These are phyloP conservation scores for Solanum pennellii DNA, from an alignment of 257 asterid species.

Conservation along the genomic window DNA sequence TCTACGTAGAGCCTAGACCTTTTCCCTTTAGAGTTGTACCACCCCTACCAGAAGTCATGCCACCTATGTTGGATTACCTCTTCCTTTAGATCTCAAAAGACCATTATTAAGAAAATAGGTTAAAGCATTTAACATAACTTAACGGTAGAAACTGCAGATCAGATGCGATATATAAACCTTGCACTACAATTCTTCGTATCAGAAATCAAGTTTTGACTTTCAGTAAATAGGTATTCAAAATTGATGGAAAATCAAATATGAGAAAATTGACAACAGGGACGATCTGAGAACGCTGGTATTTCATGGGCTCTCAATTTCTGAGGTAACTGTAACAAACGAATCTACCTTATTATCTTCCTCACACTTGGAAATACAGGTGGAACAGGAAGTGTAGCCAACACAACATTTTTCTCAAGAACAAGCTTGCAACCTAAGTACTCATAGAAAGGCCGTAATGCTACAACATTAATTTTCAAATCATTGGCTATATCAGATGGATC, in stretches of 20 bases:
- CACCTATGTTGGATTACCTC: no score
- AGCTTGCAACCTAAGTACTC: constrained; percentile 72
- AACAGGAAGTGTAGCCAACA: constrained; percentile 52
- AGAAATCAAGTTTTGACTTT: not conserved
- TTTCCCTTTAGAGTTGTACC: no score
- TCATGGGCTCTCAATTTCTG: not conserved
- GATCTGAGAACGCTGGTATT: not conserved
- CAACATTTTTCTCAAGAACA: constrained; percentile 22
- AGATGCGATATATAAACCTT: not conserved
- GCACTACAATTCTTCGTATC: not conserved
- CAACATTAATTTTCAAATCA: constrained; percentile 48
- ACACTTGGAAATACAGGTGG: constrained; percentile 41
- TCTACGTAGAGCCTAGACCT: no score
- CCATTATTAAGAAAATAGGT: not conserved
- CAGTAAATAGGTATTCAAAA: not conserved
- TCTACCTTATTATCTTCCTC: constrained; percentile 25
- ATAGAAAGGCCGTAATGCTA: constrained; percentile 29
- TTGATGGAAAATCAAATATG: not conserved
- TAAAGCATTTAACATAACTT: not conserved
- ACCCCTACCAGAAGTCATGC: no score
- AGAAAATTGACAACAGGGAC: not conserved
- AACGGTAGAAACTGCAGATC: not conserved
- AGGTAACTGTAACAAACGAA: not conserved
- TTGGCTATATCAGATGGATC: constrained; percentile 56
- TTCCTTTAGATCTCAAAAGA: not conserved